Evolutionary conservation across 768 basidiomycete species (phyloP).

Genomic region (Leccinum longicurvipes): DNA sequence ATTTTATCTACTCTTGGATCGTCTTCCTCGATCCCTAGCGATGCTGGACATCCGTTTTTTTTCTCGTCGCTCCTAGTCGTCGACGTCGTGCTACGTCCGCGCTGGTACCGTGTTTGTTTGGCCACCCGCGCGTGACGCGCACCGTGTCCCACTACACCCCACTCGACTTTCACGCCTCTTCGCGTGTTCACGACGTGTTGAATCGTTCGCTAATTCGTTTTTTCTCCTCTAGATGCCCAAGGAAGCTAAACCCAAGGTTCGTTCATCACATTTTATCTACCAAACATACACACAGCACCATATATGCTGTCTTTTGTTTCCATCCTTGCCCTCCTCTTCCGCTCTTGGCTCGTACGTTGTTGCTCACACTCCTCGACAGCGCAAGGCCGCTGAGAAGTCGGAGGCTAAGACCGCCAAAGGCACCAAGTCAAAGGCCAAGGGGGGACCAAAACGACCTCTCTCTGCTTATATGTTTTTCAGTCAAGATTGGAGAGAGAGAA

Average conservation of each 20-base stretch:
- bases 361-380: constrained; percentile 38
- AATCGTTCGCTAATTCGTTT: constrained; percentile 34
- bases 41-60: constrained; percentile 12
- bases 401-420: constrained; percentile 47
- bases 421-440: constrained; percentile 73
- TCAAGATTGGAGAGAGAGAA: constrained; percentile 92
- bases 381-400: constrained; percentile 73
- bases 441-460: constrained; percentile 78
- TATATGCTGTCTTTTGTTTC: constrained; percentile 16
- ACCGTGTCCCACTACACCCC: constrained; percentile 27
- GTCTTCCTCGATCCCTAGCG: constrained; percentile 20
- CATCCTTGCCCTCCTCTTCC: constrained; percentile 2
- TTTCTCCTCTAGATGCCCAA: constrained; percentile 67
- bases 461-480: constrained; percentile 99
- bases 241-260: constrained; percentile 68
- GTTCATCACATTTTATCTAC: constrained; percentile 22
- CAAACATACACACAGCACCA: constrained; percentile 6
- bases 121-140: constrained; percentile 36
- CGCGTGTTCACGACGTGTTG: constrained; percentile 38
- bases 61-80: constrained; percentile 14
- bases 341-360: neutral
- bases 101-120: constrained; percentile 34
- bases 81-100: constrained; percentile 24
- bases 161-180: constrained; percentile 30
- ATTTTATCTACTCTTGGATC: constrained; percentile 24